These are phyloP conservation scores for Eremomyces bilateralis DNA, from an alignment of 495 filamentous ascomycete species.

Conservation along the genomic window DNA sequence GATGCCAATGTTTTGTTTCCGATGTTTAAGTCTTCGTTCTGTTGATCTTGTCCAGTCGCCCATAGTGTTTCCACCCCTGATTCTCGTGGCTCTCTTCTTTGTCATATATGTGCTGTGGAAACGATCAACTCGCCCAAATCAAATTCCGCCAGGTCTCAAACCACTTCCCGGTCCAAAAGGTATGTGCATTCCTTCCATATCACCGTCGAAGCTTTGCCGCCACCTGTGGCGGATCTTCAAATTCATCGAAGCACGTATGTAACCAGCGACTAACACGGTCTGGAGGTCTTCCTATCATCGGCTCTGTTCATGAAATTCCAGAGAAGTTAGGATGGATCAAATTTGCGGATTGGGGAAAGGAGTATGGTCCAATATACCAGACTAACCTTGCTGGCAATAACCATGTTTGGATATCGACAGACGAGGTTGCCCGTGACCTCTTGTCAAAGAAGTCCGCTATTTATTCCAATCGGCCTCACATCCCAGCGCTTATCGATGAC, in stretches of 20 bases:
- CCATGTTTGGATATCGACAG: conserved; percentile 37
- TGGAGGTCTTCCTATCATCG: conserved; percentile 26
- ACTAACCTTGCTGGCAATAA: conserved; percentile 14
- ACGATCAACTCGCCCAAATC: conserved; percentile 4
- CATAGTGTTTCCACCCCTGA: neutral
- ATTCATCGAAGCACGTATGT: neutral
- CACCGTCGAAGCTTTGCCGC: conserved; percentile 2
- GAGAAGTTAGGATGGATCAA: conserved; percentile 28
- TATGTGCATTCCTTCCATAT: conserved; percentile 4
- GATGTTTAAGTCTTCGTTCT: neutral
- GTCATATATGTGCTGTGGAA: conserved; percentile 6
- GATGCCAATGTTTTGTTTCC: neutral
- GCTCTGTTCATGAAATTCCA: conserved; percentile 36
- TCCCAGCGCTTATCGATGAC: conserved; percentile 22
- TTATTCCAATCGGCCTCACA: conserved; percentile 17
- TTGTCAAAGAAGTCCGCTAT: conserved; percentile 22
- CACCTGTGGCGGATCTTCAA: neutral
- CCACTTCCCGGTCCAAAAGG: conserved; percentile 18
- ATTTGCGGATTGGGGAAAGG: neutral
- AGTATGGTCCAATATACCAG: neutral
- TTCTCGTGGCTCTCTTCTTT: neutral
- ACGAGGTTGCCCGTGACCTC: conserved; percentile 33
- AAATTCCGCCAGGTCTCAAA: conserved; percentile 13
- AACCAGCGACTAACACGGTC: too few species aligned
- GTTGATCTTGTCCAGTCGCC: neutral